Conservation (phyloP, 225 moss, liverwort and hornwort genomes). For the Asterella californica region DNA sequence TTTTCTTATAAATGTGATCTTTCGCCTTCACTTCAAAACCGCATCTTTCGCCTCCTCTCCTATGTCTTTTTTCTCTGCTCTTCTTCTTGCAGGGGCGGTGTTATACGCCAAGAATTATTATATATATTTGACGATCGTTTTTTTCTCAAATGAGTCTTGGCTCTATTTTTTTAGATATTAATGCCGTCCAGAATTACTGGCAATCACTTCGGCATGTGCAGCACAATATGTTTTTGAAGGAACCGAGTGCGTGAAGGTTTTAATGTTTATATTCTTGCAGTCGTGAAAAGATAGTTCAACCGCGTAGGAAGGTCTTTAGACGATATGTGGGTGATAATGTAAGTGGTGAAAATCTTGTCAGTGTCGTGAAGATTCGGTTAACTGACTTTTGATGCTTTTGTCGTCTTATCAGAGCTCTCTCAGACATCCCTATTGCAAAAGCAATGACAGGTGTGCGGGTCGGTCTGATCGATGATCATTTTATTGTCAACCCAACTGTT, state of each 20-base stretch:
- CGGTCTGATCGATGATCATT: constrained; percentile 68
- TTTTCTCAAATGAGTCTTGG: too few relatives aligned
- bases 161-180: too few relatives aligned
- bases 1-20: too few relatives aligned
- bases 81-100: too few relatives aligned
- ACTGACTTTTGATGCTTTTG: background rate
- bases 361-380: background rate
- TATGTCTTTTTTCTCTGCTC: too few relatives aligned
- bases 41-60: too few relatives aligned
- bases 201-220: constrained; percentile 97
- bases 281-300: background rate
- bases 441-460: constrained; percentile 96
- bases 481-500: constrained; percentile 80
- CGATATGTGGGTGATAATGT: background rate
- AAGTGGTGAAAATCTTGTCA: background rate
- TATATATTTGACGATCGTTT: too few relatives aligned
- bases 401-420: constrained; percentile 63
- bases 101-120: too few relatives aligned
- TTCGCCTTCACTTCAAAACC: too few relatives aligned
- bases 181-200: constrained; percentile 97
- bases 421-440: constrained; percentile 90
- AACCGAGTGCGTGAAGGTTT: background rate
- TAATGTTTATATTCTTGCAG: background rate
- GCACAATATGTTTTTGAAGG: constrained; percentile 63
- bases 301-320: background rate